Conservation (phyloP, 805 yeast genomes). For the Hanseniaspora nectarophila region DNA sequence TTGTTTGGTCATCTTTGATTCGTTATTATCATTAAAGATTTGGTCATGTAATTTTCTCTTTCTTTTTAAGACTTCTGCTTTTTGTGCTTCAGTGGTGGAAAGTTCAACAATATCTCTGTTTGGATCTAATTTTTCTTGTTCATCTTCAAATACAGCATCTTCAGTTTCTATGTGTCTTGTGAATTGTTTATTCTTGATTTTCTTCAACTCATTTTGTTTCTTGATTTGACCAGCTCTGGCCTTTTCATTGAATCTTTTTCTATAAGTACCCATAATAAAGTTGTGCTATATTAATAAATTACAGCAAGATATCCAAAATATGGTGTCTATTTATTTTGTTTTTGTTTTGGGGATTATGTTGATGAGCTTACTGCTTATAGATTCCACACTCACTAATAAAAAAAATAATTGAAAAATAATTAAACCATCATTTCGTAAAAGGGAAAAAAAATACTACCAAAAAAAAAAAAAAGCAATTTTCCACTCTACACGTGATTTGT, state of each 20-base stretch:
- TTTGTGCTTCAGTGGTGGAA: slow-evolving; percentile 31
- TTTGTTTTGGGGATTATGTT: too few relatives aligned
- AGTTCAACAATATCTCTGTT: slow-evolving; percentile 56
- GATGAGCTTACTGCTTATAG: too few relatives aligned
- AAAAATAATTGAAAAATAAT: background rate
- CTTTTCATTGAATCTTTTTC: slow-evolving; percentile 70
- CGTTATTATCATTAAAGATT: slow-evolving; percentile 43
- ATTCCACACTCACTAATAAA: too few relatives aligned
- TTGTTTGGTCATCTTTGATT: slow-evolving; percentile 54
- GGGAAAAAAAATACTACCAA: background rate
- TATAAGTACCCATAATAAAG: slow-evolving; percentile 59
- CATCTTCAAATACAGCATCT: slow-evolving; percentile 17
- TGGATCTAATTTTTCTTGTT: slow-evolving; percentile 32
- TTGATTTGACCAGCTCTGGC: slow-evolving; percentile 78
- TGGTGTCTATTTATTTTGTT: too few relatives aligned
- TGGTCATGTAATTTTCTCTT: slow-evolving; percentile 51
- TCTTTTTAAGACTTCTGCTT: slow-evolving; percentile 49
- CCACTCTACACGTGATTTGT: background rate
- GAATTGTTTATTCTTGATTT: slow-evolving; percentile 60
- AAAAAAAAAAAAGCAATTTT: slow-evolving; percentile 5
- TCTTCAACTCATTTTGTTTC: slow-evolving; percentile 57
- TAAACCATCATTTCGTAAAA: background rate
- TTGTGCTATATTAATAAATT: background rate
- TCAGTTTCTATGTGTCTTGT: slow-evolving; percentile 36
- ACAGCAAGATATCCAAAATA: background rate